These are phyloP conservation scores for Claviceps spartinae DNA, from an alignment of 2,329 filamentous ascomycete species.

Conservation along the genomic window DNA sequence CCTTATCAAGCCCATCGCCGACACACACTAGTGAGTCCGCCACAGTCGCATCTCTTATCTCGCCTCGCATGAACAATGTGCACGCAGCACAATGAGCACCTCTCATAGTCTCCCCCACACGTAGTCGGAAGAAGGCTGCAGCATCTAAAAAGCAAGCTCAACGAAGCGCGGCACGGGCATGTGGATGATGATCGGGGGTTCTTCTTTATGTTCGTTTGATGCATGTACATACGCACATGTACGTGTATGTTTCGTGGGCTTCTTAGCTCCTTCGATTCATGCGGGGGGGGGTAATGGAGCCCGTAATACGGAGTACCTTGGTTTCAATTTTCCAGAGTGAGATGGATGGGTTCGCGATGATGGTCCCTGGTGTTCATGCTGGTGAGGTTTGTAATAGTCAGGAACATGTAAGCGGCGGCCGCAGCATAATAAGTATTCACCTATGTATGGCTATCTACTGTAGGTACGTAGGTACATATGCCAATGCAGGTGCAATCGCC, in stretches of 20 bases:
- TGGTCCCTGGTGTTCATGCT: too few relatives aligned
- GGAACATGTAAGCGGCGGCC: too few relatives aligned
- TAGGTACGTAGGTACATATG: too few relatives aligned
- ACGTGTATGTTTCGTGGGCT: too few relatives aligned
- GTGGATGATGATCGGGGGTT: background rate
- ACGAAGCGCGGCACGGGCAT: background rate
- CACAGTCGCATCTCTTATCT: background rate
- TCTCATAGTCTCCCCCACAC: background rate
- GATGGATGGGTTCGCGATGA: too few relatives aligned
- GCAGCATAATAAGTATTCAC: too few relatives aligned
- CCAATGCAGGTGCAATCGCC: too few relatives aligned
- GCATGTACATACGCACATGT: background rate
- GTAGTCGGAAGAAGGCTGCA: background rate
- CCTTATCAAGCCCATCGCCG: background rate
- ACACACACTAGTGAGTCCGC: background rate
- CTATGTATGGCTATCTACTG: too few relatives aligned
- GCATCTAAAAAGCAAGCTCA: background rate
- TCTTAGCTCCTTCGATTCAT: background rate
- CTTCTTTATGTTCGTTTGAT: background rate
- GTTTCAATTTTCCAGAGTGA: too few relatives aligned
- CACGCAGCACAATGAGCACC: background rate
- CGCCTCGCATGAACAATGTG: background rate
- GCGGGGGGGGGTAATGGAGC: too few relatives aligned
- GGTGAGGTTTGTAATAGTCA: too few relatives aligned
- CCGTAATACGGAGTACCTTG: too few relatives aligned